A percentile compares a stretch with the other conserved stretches of the same genome.
Conservation (phyloP, 108 stramenopile genomes). For the Cyclotella baltica region DNA sequence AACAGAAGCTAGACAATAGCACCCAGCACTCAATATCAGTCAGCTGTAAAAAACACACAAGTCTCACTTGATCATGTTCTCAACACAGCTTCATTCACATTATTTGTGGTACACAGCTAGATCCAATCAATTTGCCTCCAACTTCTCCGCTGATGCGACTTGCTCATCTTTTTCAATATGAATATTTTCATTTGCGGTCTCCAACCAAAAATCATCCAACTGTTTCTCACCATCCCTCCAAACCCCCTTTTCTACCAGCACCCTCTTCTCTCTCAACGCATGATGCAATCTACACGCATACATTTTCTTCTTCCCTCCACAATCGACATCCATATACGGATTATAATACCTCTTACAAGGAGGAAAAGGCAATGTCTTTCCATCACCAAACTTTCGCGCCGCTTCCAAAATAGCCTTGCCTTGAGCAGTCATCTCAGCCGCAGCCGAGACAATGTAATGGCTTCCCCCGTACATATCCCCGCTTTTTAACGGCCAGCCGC, state of each 20-base stretch:
- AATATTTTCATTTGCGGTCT: neutral
- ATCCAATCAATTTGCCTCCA: too few species aligned
- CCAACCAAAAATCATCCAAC: constrained; percentile 63
- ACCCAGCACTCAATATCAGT: too few species aligned
- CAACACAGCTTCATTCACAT: too few species aligned
- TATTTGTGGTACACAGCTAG: too few species aligned
- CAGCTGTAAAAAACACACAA: too few species aligned
- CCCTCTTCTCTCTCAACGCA: constrained; percentile 59
- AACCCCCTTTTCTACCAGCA: constrained; percentile 55
- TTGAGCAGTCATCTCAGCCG: constrained; percentile 74
- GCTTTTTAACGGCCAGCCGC: constrained; percentile 43
- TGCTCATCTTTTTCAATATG: too few species aligned
- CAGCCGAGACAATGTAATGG: constrained; percentile 73
- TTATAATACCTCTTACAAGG: constrained; percentile 88
- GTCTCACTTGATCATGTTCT: too few species aligned
- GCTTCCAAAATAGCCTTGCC: constrained; percentile 76
- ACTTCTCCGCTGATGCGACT: too few species aligned
- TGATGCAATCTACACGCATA: constrained; percentile 88
- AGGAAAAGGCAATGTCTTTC: constrained; percentile 77
- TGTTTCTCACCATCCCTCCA: constrained; percentile 77
- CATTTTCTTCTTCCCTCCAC: constrained; percentile 51
- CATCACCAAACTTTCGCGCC: constrained; percentile 73
- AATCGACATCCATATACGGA: constrained; percentile 44
- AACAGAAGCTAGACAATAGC: too few species aligned
- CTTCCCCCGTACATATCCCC: constrained; percentile 91